Base-by-base conservation (phyloP, 169 alveolate genomes). In the Fabrea salina region DNA sequence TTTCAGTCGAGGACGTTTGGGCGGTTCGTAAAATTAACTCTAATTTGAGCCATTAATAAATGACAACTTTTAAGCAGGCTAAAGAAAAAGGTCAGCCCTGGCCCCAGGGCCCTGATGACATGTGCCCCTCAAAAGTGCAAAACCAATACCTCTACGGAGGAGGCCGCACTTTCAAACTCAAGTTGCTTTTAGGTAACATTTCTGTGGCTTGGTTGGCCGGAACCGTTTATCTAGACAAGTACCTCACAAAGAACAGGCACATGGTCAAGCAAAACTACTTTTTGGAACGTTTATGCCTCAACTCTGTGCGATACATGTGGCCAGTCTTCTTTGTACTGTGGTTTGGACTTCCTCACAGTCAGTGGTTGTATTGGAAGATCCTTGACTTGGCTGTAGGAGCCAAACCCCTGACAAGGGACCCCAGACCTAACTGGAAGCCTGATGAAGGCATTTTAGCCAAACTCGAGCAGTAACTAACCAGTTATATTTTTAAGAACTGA, bases 101-200 rank as follows among this genome's bases (percentile, higher is more conserved):
- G 78, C 78, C 78, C 16, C 11, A 13, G 13, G 78, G 78, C 7
- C 78, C 78, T 19, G 78, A 67, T 43, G 78, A 67, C 27, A 32
- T 67, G 6, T 41, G 78, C 56, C 78, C 78, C 8, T 11, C 44
- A 3, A 67, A 67, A 59, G 22, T 41, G 5, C 40, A 61, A 61
- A 32, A 32, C 27, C 8, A 11, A 13, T 61, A 61, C 25, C 51
- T 61, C n/a, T 61, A 61, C 37, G 78, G 61, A n/a, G 78, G 78
- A 7, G 61, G 78, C 16, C 11, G 30, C n/a, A 40, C 78, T 22
- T 22, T 3, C 16, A 16, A 19, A 19, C n/a, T 35, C n/a, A 32
- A 61, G 25, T 22, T 8, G n/a, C 25, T 44, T 7, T n/a, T 27
- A 7, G 78, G 43, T 7, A 39, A 8, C 8, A 44, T 67, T 19